These are phyloP conservation scores for Suillus lakei DNA, from an alignment of 768 basidiomycete species.

Conservation along the genomic window DNA sequence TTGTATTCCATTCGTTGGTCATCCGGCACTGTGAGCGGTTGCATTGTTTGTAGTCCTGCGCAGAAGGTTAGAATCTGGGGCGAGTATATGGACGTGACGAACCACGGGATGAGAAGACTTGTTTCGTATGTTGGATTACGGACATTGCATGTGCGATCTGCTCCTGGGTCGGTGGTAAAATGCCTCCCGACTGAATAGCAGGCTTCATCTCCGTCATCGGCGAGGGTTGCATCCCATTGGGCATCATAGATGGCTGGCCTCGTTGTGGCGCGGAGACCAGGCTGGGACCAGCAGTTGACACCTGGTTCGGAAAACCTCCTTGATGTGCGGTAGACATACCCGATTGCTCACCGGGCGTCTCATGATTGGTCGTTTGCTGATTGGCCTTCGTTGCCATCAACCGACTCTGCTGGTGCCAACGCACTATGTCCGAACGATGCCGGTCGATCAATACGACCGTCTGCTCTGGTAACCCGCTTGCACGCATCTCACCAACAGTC, in stretches of 20 bases:
- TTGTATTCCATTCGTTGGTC: slow-evolving; percentile 62
- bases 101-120: slow-evolving; percentile 38
- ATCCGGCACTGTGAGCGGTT: slow-evolving; percentile 46
- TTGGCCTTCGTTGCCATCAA: not conserved
- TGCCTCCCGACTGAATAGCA: not conserved
- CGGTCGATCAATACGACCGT: slow-evolving; percentile 62
- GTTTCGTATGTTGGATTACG: slow-evolving; percentile 38
- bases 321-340: slow-evolving; percentile 13
- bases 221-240: not conserved
- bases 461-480: slow-evolving; percentile 50
- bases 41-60: slow-evolving; percentile 42
- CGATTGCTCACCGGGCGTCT: slow-evolving; percentile 15
- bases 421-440: slow-evolving; percentile 44
- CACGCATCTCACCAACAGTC: slow-evolving; percentile 56
- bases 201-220: slow-evolving; percentile 5
- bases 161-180: slow-evolving; percentile 31
- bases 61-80: slow-evolving; percentile 17
- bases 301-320: slow-evolving; percentile 12
- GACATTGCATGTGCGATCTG: slow-evolving; percentile 35
- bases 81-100: slow-evolving; percentile 19
- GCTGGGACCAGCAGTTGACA: not conserved
- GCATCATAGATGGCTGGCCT: not conserved
- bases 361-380: slow-evolving; percentile 3
- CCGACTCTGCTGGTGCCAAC: slow-evolving; percentile 30
- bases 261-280: not conserved